phyloP scores from a whole-genome alignment of 2,329 filamentous ascomycete species.

The Curvularia sp. region DNA sequence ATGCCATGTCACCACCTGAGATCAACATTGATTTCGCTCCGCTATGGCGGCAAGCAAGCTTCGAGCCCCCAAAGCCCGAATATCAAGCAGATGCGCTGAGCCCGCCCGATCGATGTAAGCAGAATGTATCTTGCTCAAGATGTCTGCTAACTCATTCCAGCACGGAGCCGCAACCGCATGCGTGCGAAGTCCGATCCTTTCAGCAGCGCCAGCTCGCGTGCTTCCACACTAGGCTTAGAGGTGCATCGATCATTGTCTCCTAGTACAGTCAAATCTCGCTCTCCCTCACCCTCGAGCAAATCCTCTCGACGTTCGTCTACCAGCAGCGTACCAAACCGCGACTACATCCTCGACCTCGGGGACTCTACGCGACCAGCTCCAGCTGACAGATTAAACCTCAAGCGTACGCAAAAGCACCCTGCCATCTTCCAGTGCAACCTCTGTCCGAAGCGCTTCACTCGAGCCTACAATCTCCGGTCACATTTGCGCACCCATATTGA shows the following conservation, averaged over 20 bases:
- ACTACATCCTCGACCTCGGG: conserved; percentile 88
- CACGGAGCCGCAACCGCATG: conserved; percentile 63
- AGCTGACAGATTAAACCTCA: conserved; percentile 59
- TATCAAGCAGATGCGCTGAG: conserved; percentile 77
- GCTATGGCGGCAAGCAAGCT: conserved; percentile 69
- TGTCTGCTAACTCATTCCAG: conserved; percentile 45
- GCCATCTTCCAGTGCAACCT: conserved; percentile 94
- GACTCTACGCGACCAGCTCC: conserved; percentile 80
- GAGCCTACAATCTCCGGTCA: conserved; percentile 94
- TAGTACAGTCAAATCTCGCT: conserved; percentile 54
- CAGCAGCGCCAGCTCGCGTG: conserved; percentile 57
- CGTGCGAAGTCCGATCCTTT: conserved; percentile 68
- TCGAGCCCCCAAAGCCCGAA: conserved; percentile 69
- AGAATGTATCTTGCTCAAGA: conserved; percentile 23
- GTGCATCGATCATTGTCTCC: conserved; percentile 54
- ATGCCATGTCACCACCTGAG: conserved; percentile 84
- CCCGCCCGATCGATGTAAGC: conserved; percentile 73
- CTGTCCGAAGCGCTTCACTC: conserved; percentile 94
- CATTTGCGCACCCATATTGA: conserved; percentile 97
- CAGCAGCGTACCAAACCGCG: conserved; percentile 64
- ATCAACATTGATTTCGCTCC: conserved; percentile 95
- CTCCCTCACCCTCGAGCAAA: conserved; percentile 58
- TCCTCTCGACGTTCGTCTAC: conserved; percentile 59
- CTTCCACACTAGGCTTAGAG: conserved; percentile 52
- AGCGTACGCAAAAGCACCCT: conserved; percentile 95